These are phyloP conservation scores for Rhodosporidiobolus odoratus DNA, from an alignment of 768 basidiomycete species.

Conservation along the genomic window DNA sequence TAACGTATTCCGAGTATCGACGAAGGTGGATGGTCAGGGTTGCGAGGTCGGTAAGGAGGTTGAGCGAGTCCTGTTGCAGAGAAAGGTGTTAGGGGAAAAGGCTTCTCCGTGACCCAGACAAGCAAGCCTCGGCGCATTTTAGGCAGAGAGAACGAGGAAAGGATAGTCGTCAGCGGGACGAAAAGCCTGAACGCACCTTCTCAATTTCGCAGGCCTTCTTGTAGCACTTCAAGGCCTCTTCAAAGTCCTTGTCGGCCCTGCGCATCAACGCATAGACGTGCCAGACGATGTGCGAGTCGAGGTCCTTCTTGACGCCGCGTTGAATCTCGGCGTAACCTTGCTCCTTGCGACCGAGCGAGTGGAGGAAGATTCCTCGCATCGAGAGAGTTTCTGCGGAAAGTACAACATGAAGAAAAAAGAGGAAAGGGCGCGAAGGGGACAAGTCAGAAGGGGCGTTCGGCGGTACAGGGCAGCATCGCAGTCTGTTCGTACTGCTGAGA, in stretches of 20 bases:
- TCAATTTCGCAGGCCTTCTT: conserved; percentile 81
- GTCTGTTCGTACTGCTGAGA: no score
- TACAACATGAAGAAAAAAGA: not conserved
- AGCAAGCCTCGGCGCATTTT: not conserved
- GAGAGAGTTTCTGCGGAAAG: conserved; percentile 73
- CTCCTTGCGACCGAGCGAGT: conserved; percentile 70
- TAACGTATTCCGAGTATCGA: conserved; percentile 67
- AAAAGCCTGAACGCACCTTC: conserved; percentile 55
- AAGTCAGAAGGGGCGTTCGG: no score
- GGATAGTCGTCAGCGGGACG: not conserved
- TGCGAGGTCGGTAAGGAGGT: conserved; percentile 84
- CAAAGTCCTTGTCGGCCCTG: conserved; percentile 89
- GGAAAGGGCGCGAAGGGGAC: not conserved
- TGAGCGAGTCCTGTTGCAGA: conserved; percentile 72
- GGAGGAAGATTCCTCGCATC: conserved; percentile 88
- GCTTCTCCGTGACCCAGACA: no score
- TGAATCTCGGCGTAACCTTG: conserved; percentile 77
- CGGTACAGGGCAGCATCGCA: no score
- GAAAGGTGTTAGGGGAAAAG: not conserved
- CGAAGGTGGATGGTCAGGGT: conserved; percentile 83
- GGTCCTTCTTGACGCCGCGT: conserved; percentile 72
- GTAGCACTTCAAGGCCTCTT: conserved; percentile 89
- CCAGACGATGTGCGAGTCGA: conserved; percentile 84
- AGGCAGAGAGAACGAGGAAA: not conserved
- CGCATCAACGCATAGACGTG: conserved; percentile 94